Conservation (phyloP, 495 filamentous ascomycete species). For the Hypoxylon lenormandii region DNA sequence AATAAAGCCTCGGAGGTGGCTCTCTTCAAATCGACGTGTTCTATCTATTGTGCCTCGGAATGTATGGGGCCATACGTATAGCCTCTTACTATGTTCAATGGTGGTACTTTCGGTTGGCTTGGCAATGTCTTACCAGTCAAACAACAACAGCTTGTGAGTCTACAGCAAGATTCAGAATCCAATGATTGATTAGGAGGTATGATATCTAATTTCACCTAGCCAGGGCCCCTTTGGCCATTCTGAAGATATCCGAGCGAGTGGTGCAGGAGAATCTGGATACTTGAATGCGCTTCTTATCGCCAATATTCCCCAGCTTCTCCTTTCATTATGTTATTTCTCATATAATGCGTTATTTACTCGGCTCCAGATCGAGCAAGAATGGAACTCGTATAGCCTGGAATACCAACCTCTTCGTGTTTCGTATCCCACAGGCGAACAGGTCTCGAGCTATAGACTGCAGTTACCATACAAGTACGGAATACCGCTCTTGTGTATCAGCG, state of each 20-base stretch:
- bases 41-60: conserved; percentile 1
- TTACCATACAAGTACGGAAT: conserved; percentile 31
- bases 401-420: conserved; percentile 35
- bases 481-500: conserved; percentile 45
- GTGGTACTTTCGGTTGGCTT: neutral
- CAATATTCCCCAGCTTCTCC: conserved; percentile 35
- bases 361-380: conserved; percentile 30
- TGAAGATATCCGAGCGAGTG: no score
- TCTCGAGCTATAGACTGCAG: conserved; percentile 31
- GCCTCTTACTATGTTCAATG: neutral
- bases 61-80: conserved; percentile 8
- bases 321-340: conserved; percentile 32
- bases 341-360: conserved; percentile 32
- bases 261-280: no score
- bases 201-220: neutral
- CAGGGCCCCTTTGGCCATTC: conserved; percentile 6
- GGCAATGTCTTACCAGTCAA: neutral
- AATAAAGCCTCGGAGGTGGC: conserved; percentile 16
- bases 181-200: neutral
- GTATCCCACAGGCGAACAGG: conserved; percentile 30
- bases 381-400: conserved; percentile 20
- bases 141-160: conserved; percentile 11
- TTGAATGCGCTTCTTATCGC: conserved; percentile 6
- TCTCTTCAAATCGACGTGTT: neutral
- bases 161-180: neutral